Percentiles rank a stretch among this genome's conserved stretches.
phyloP scores from a whole-genome alignment of 2,329 filamentous ascomycete genomes.

The Zelopaecilomyces penicillatus region DNA sequence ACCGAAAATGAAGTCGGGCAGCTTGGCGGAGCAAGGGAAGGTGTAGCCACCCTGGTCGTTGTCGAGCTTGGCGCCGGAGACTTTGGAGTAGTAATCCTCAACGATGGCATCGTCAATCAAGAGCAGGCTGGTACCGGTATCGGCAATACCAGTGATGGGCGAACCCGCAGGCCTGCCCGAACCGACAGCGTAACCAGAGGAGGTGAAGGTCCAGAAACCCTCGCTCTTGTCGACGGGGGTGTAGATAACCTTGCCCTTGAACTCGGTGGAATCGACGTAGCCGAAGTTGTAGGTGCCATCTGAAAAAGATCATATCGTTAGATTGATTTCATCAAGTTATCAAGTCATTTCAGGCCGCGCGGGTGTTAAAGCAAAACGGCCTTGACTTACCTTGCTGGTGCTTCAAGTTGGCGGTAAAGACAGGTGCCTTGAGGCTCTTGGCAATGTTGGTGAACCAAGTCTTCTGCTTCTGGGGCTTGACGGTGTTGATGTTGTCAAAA shows the following conservation, averaged over 20 bases:
- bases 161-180: constrained; percentile 12
- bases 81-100: constrained; percentile 37
- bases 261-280: constrained; percentile 55
- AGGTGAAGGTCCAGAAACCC: constrained; percentile 52
- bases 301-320: not conserved
- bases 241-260: constrained; percentile 54
- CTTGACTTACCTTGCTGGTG: constrained; percentile 26
- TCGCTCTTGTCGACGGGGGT: constrained; percentile 50
- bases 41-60: constrained; percentile 31
- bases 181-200: constrained; percentile 15
- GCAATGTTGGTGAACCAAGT: constrained; percentile 33
- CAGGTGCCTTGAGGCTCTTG: constrained; percentile 13
- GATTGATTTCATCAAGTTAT: not conserved
- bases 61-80: constrained; percentile 28
- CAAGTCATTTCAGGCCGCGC: not conserved
- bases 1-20: constrained; percentile 44
- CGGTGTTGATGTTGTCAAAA: constrained; percentile 34
- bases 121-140: constrained; percentile 56
- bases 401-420: constrained; percentile 65
- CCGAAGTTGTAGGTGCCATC: constrained; percentile 68
- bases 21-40: constrained; percentile 33
- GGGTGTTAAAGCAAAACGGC: not conserved
- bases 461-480: constrained; percentile 30
- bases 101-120: constrained; percentile 46
- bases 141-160: constrained; percentile 42